phyloP scores from a whole-genome alignment of 768 basidiomycete species.

The Leucogyrophana mollusca region DNA sequence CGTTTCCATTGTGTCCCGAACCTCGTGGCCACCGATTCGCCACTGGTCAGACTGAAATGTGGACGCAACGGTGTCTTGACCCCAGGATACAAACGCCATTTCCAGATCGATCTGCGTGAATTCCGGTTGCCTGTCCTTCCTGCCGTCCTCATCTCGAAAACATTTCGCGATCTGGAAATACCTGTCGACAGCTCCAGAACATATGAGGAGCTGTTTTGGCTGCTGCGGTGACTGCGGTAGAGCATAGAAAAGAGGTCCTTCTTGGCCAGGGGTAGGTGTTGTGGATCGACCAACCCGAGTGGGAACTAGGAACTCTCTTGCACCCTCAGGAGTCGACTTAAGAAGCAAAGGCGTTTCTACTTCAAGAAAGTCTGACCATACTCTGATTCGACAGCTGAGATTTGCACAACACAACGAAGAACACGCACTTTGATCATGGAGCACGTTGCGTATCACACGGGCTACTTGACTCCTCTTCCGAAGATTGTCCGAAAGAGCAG shows the following conservation, averaged over 20 bases:
- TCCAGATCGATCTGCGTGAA: conserved; percentile 97
- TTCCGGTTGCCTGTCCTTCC: conserved; percentile 94
- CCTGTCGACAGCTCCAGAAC: conserved; percentile 83
- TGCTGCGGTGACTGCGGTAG: conserved; percentile 95
- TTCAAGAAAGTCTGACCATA: conserved; percentile 74
- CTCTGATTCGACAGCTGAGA: conserved; percentile 6
- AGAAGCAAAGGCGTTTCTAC: conserved; percentile 92
- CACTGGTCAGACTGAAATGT: conserved; percentile 42
- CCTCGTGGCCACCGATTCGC: conserved; percentile 85
- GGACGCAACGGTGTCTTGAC: conserved; percentile 23
- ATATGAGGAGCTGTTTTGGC: conserved; percentile 90
- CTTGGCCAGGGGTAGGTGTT: conserved; percentile 14
- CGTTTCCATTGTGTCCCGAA: conserved; percentile 75
- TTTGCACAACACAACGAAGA: conserved; percentile 9
- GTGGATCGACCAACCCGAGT: conserved; percentile 49
- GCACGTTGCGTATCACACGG: conserved; percentile 66
- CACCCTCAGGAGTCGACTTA: conserved; percentile 91
- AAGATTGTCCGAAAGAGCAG: conserved; percentile 72
- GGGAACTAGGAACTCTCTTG: conserved; percentile 91
- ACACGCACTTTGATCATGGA: conserved; percentile 69
- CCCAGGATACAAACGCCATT: conserved; percentile 94
- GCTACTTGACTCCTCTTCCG: conserved; percentile 82
- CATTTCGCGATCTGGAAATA: conserved; percentile 95
- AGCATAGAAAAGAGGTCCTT: conserved; percentile 68
- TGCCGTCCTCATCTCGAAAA: conserved; percentile 94